Evolutionary conservation across 495 filamentous ascomycete species (phyloP).

Genomic region (Oidiodendron maius): DNA sequence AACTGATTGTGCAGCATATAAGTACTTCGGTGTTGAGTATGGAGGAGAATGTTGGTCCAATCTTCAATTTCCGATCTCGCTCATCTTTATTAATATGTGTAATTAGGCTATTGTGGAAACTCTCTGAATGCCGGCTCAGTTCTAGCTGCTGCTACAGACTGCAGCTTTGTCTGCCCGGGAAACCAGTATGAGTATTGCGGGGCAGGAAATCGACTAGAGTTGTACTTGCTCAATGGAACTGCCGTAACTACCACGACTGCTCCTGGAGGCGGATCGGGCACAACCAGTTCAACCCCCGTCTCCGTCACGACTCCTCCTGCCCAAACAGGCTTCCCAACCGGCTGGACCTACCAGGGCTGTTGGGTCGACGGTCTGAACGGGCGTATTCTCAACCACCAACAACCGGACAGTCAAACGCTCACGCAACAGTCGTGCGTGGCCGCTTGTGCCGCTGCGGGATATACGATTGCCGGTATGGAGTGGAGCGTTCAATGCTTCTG

Average conservation of each 20-base stretch:
- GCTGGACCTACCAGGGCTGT: conserved; percentile 17
- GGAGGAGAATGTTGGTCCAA: conserved; percentile 32
- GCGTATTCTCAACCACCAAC: conserved; percentile 2
- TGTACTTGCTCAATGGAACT: conserved; percentile 18
- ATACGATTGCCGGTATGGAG: conserved; percentile 35
- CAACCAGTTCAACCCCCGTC: neutral
- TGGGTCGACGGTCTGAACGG: conserved; percentile 26
- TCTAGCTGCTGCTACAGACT: neutral
- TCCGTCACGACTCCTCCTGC: conserved; percentile 11
- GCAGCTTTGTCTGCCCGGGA: conserved; percentile 12
- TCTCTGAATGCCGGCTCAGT: conserved; percentile 6
- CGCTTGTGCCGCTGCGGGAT: conserved; percentile 30
- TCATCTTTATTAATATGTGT: too few relatives aligned
- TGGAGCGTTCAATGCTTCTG: conserved; percentile 37
- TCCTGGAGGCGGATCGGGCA: neutral
- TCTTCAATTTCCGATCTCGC: too few relatives aligned
- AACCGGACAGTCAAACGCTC: conserved; percentile 16
- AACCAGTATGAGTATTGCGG: conserved; percentile 12
- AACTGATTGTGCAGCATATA: conserved; percentile 25
- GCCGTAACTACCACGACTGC: neutral
- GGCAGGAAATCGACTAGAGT: conserved; percentile 30
- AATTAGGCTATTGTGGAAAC: conserved; percentile 30
- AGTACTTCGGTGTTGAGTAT: conserved; percentile 36
- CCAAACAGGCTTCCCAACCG: conserved; percentile 6
- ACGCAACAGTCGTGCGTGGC: conserved; percentile 36